These are phyloP conservation scores for Geotrichum aggregatum DNA, from an alignment of 1,139 yeast genomes.

Conservation along the genomic window DNA sequence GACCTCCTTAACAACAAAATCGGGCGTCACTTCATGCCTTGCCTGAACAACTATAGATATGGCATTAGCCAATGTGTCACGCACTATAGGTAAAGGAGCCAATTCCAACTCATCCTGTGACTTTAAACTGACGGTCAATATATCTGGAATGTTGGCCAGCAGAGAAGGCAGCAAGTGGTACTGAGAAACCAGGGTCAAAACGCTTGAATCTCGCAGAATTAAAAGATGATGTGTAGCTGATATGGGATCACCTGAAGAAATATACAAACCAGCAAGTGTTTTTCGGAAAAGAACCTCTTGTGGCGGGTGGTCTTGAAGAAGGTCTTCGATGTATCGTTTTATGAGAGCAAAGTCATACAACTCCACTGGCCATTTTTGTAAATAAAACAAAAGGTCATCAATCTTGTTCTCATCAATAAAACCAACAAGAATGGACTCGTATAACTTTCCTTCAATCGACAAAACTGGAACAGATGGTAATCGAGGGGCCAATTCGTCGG, in stretches of 20 bases:
- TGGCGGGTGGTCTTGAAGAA: constrained; percentile 30
- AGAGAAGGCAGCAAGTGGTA: constrained; percentile 59
- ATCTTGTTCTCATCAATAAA: constrained; percentile 46
- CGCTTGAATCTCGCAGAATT: constrained; percentile 50
- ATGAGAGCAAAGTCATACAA: constrained; percentile 50
- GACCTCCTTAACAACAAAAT: constrained; percentile 48
- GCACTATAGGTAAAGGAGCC: constrained; percentile 46
- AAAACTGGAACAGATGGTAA: constrained; percentile 49
- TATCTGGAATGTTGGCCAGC: constrained; percentile 47
- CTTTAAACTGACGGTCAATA: constrained; percentile 48
- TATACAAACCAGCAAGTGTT: constrained; percentile 54
- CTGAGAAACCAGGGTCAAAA: constrained; percentile 54
- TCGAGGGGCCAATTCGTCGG: constrained; percentile 47
- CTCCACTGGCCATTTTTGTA: constrained; percentile 57
- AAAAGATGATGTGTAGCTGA: constrained; percentile 63
- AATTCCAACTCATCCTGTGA: constrained; percentile 38
- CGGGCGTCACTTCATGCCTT: constrained; percentile 60
- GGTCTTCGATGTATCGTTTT: constrained; percentile 48
- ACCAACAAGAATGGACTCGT: constrained; percentile 50
- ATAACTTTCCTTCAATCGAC: constrained; percentile 44
- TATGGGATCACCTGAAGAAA: constrained; percentile 54
- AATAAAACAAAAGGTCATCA: constrained; percentile 34
- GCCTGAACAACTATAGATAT: constrained; percentile 58
- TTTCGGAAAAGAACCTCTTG: constrained; percentile 41
- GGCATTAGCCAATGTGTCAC: constrained; percentile 44